phyloP scores from a whole-genome alignment of 768 basidiomycete genomes.

The Tylopilus plumbeoviolaceoides region DNA sequence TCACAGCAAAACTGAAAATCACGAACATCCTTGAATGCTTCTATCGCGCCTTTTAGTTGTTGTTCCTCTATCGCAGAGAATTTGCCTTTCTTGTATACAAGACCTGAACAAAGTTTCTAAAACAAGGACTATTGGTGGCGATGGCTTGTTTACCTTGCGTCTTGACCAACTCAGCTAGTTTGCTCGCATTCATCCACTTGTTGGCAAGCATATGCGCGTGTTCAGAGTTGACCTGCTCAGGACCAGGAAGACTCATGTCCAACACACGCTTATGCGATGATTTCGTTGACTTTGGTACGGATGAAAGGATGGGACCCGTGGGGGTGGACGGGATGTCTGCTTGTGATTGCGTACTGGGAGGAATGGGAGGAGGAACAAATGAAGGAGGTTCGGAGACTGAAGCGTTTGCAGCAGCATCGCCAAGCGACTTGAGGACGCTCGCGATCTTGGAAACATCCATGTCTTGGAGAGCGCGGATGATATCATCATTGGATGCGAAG shows the following conservation, averaged over 20 bases:
- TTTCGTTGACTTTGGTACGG: slow-evolving; percentile 34
- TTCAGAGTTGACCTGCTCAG: slow-evolving; percentile 43
- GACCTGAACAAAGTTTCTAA: slow-evolving; percentile 40
- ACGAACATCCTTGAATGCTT: slow-evolving; percentile 56
- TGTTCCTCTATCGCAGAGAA: slow-evolving; percentile 78
- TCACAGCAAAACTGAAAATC: neutral
- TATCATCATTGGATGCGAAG: slow-evolving; percentile 63
- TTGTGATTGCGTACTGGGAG: slow-evolving; percentile 33
- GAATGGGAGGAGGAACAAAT: slow-evolving; percentile 20
- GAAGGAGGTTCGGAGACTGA: slow-evolving; percentile 20
- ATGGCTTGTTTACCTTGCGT: slow-evolving; percentile 49
- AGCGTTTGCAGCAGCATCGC: slow-evolving; percentile 49
- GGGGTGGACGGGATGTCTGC: slow-evolving; percentile 42
- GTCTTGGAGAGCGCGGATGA: slow-evolving; percentile 68
- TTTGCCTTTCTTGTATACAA: slow-evolving; percentile 86
- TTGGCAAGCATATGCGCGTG: slow-evolving; percentile 70
- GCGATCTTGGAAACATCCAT: slow-evolving; percentile 67
- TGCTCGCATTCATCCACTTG: slow-evolving; percentile 71
- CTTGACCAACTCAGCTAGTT: slow-evolving; percentile 64
- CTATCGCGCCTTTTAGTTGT: slow-evolving; percentile 61
- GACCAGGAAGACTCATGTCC: slow-evolving; percentile 40
- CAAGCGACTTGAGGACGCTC: slow-evolving; percentile 58
- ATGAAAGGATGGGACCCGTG: slow-evolving; percentile 37
- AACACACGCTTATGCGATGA: slow-evolving; percentile 37
- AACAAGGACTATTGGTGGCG: neutral